phyloP scores from a whole-genome alignment of 106 monocot species.

The Dioscorea alata region DNA sequence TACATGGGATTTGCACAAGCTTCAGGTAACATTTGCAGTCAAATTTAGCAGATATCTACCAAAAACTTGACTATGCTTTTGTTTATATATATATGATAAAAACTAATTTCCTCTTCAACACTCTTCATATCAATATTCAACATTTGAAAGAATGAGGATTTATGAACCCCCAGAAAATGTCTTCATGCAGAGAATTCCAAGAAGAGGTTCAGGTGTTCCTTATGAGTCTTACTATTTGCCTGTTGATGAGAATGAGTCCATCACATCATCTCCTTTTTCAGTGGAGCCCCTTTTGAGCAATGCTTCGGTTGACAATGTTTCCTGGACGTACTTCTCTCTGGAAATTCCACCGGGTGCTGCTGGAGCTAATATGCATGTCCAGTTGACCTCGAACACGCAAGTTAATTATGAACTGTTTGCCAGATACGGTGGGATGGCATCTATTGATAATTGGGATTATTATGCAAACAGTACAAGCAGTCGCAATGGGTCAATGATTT shows the following conservation, averaged over 20 bases:
- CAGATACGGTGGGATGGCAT: constrained; percentile 60
- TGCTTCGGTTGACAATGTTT: constrained; percentile 29
- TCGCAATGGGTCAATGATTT: constrained; percentile 58
- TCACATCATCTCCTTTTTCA: constrained; percentile 18
- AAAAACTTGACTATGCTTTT: no score
- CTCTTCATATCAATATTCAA: no score
- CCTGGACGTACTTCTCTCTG: constrained; percentile 80
- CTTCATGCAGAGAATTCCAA: constrained; percentile 52
- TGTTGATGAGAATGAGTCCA: constrained; percentile 15
- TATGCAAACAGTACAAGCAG: constrained; percentile 41
- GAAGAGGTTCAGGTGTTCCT: constrained; percentile 34
- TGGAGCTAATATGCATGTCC: constrained; percentile 68
- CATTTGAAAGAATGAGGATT: no score
- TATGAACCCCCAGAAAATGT: constrained; percentile 8
- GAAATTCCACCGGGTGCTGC: constrained; percentile 71
- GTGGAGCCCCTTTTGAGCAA: constrained; percentile 59
- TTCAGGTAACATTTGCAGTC: constrained; percentile 44
- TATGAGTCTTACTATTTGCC: constrained; percentile 77
- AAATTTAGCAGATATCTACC: no score
- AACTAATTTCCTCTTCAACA: no score
- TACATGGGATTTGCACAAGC: constrained; percentile 41
- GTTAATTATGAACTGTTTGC: constrained; percentile 58
- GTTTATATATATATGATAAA: no score
- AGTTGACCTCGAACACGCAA: constrained; percentile 36
- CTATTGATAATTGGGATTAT: constrained; percentile 67